These are phyloP conservation scores for Emmonsia crescens DNA, from an alignment of 2,329 filamentous ascomycete genomes.

Conservation along the genomic window DNA sequence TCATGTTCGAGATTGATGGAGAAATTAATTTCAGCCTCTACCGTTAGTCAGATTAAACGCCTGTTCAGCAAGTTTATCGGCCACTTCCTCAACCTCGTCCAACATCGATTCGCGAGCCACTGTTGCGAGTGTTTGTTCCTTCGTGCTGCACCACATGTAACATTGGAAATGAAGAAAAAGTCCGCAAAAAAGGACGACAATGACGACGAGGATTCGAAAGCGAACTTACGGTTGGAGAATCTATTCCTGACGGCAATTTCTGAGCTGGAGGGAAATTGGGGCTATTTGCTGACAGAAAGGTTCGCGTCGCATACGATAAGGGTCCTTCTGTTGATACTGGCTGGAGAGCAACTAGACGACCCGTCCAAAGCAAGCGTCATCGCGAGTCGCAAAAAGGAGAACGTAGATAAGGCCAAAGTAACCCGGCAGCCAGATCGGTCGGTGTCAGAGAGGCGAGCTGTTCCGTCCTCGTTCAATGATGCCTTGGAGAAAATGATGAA, in stretches of 20 bases:
- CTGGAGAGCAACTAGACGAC: slow-evolving; percentile 68
- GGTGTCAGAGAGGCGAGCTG: slow-evolving; percentile 41
- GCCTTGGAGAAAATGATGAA: slow-evolving; percentile 73
- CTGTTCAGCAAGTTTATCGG: slow-evolving; percentile 76
- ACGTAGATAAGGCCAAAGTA: slow-evolving; percentile 50
- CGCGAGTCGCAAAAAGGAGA: slow-evolving; percentile 88
- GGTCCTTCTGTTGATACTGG: slow-evolving; percentile 73
- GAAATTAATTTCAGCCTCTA: slow-evolving; percentile 72
- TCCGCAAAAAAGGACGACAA: slow-evolving; percentile 32
- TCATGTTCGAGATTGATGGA: slow-evolving; percentile 91
- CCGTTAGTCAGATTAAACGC: slow-evolving; percentile 67
- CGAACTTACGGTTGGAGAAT: slow-evolving; percentile 61
- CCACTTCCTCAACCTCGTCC: slow-evolving; percentile 80
- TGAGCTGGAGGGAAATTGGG: slow-evolving; percentile 76
- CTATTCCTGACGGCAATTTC: slow-evolving; percentile 74
- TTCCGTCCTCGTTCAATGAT: slow-evolving; percentile 67
- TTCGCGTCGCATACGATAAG: slow-evolving; percentile 89
- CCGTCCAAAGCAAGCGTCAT: slow-evolving; percentile 60
- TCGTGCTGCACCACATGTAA: slow-evolving; percentile 66
- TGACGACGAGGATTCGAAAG: slow-evolving; percentile 33
- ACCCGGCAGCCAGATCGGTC: slow-evolving; percentile 39
- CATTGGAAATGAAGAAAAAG: slow-evolving; percentile 51
- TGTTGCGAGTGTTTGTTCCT: slow-evolving; percentile 92
- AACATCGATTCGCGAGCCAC: slow-evolving; percentile 93
- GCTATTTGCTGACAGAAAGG: slow-evolving; percentile 70